Evolutionary conservation across 1,284 basidiomycete species (phyloP), one percentile per base, ranked within the genome.

Genomic region (Cryptococcus depauperatus): DNA sequence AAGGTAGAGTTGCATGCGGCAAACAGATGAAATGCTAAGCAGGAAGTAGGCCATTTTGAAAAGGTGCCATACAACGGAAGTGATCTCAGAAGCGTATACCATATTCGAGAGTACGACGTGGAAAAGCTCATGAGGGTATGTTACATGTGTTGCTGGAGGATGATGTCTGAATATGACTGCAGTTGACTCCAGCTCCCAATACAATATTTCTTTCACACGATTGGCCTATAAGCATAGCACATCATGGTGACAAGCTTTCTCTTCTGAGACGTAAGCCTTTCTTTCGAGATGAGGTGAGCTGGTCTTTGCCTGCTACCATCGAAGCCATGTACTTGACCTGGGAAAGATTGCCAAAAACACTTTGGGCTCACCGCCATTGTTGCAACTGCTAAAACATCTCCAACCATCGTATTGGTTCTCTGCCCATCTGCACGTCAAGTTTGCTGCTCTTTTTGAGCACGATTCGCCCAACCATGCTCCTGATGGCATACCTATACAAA

Each of bases 341-440:
- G 13, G 26, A 9, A 49, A 66, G 69, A 77, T 85, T 50, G 68
- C 78, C 25, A 74, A 74, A 7, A 82, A 85, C 21, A 76, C 75
- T 3, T 77, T 98, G 3, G 93, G 95, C 3, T 92, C 88, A 0
- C 91, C 91, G 8, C 92, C 93, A 0, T 73, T 96, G 25, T 81
- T 86, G 74, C 79, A 79, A 13, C 74, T 98, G 1, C 71, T 98
- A 19, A 73, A 74, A 26, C 81, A 75, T 10, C 74, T 98, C 27
- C 78, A 80, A 61, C 92, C 95, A 0, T 62, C 75, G n/a, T 86
- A 85, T 78, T 99, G 95, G 95, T 97, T 97, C 66, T 74, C 88
- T 1, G 95, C 92, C 0, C 95, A 99, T 72, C 61, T 98, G 41
- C 95, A 99, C 64, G 84, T 85, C 50, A 83, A 84, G 41, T 79